Evolutionary conservation across 2,329 filamentous ascomycete genomes (phyloP).

Genomic region (Akanthomyces muscarius): DNA sequence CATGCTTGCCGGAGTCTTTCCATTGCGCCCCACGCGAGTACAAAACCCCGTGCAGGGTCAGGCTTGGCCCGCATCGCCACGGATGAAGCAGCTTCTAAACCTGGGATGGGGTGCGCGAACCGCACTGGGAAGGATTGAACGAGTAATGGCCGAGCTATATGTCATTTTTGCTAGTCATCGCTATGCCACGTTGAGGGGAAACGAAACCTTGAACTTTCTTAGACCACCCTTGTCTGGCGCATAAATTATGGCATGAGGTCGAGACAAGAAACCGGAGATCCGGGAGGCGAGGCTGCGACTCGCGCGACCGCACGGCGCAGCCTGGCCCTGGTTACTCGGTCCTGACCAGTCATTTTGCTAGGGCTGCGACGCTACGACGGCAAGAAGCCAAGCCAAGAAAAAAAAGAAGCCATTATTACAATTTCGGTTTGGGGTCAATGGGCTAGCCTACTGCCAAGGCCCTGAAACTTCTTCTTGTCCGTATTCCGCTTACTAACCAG

Average conservation of each 20-base stretch:
- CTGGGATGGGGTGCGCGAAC: slow-evolving; percentile 1
- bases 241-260: neutral
- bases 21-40: slow-evolving; percentile 3
- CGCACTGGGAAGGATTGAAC: neutral
- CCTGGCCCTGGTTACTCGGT: neutral
- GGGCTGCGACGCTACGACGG: slow-evolving; percentile 6
- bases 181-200: neutral
- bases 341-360: neutral
- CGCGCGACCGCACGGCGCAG: neutral
- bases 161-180: neutral
- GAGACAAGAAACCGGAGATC: neutral
- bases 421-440: neutral
- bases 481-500: neutral
- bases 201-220: neutral
- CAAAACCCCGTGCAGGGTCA: neutral
- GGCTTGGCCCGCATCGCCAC: slow-evolving; percentile 2
- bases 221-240: neutral
- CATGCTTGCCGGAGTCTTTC: slow-evolving; percentile 5
- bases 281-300: slow-evolving; percentile 8
- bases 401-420: neutral
- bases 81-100: neutral
- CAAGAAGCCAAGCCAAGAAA: neutral
- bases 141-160: slow-evolving; percentile 1
- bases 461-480: neutral
- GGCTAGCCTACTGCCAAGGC: neutral